Conservation (phyloP, 495 filamentous ascomycete species). For the Trichoderma asperelloides region DNA sequence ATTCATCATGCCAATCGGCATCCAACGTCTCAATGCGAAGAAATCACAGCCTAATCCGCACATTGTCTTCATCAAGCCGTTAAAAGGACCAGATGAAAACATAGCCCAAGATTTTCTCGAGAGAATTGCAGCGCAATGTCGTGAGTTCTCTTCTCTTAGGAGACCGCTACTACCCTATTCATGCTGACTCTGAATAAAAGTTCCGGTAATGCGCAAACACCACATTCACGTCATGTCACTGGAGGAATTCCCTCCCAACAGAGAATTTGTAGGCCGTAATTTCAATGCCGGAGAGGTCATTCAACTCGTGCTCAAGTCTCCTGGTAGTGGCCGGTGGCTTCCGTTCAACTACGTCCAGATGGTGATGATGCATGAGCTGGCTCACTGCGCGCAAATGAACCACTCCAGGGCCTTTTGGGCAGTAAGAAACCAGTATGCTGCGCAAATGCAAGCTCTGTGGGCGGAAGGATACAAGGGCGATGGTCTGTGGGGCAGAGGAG, state of each 20-base stretch:
- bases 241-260: constrained; percentile 67
- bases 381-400: constrained; percentile 80
- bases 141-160: constrained; percentile 21
- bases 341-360: constrained; percentile 70
- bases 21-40: constrained; percentile 59
- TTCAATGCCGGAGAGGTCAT: constrained; percentile 82
- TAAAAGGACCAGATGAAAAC: constrained; percentile 47
- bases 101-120: constrained; percentile 63
- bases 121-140: constrained; percentile 67
- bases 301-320: constrained; percentile 64
- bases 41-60: constrained; percentile 55
- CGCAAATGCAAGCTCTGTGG: constrained; percentile 57
- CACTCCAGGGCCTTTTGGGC: constrained; percentile 66
- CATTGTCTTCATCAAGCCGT: constrained; percentile 69
- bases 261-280: constrained; percentile 68
- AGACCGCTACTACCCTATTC: background rate
- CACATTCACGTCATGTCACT: constrained; percentile 60
- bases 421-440: constrained; percentile 57
- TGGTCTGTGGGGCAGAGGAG: constrained; percentile 66
- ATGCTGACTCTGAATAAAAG: constrained; percentile 16
- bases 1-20: constrained; percentile 54
- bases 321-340: constrained; percentile 54
- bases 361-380: constrained; percentile 79
- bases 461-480: constrained; percentile 59
- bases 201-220: constrained; percentile 63